Evolutionary conservation across 2,329 filamentous ascomycete genomes (phyloP), one percentile per base, ranked within the genome.

Genomic region (Fusarium pseudoanthophilum): DNA sequence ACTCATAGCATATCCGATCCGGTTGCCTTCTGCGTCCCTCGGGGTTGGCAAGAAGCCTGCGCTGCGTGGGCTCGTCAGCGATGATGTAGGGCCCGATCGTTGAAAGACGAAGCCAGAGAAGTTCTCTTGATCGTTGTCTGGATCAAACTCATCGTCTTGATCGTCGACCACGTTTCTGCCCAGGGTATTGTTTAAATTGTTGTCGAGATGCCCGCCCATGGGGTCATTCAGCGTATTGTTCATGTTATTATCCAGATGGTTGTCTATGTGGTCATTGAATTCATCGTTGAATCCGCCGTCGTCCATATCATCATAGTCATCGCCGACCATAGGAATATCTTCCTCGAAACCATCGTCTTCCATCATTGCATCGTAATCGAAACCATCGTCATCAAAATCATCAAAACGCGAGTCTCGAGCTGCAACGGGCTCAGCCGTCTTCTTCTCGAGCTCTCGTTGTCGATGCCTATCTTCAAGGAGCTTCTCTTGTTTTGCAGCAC

Each of bases 401-500:
- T 91, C 89, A 71, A 86, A 90, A 24, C 87, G 83, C 7, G 88
- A 88, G 76, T 90, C 87, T 45, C 84, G 82, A 57, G 82, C 57
- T 34, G 83, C 77, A 64, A 85, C 78, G 26, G 66, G 60, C 21
- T 81, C 79, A 7, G 79, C 80, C 9, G 83, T 84, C 68, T 89
- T 85, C 76, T 88, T 91, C 66, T 92, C 90, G 36, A 91, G 84
- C 69, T 91, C 89, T 60, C 90, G 89, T 73, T 92, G 88, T 21
- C 91, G 86, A 79, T 94, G 92, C 53, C 90, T 88, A 75, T 94
- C 93, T 79, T 94, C 93, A 45, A 95, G 83, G 42, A 92, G 80
- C 80, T 91, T 92, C 80, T 92, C 90, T 76, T 91, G 87, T 67
- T 89, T 87, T 20, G 92, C 92, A 11, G 89, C 89, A 10, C 91